phyloP scores from a whole-genome alignment of 805 yeast species.

The Hanseniaspora lachancei region DNA sequence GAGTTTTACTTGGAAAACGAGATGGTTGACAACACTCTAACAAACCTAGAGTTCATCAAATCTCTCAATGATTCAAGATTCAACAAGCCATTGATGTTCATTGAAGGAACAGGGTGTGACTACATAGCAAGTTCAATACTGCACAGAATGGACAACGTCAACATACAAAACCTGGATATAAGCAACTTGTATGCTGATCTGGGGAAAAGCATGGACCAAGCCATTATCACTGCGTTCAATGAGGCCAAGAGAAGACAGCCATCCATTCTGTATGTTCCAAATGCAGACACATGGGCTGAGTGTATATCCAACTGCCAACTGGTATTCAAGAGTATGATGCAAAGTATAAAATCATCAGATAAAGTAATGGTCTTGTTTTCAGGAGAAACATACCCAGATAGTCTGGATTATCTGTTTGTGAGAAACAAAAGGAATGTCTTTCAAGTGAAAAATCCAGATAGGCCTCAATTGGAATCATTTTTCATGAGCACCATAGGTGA shows the following conservation, averaged over 20 bases:
- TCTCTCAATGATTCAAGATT: slow-evolving; percentile 45
- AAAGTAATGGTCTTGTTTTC: slow-evolving; percentile 44
- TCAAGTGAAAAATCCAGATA: slow-evolving; percentile 37
- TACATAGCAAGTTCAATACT: slow-evolving; percentile 72
- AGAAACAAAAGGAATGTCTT: slow-evolving; percentile 32
- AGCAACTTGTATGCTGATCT: slow-evolving; percentile 66
- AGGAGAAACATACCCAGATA: slow-evolving; percentile 45
- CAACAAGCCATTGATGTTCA: slow-evolving; percentile 71
- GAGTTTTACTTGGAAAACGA: slow-evolving; percentile 27
- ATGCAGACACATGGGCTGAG: slow-evolving; percentile 66
- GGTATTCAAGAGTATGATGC: slow-evolving; percentile 40
- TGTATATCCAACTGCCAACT: slow-evolving; percentile 56
- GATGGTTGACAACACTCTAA: slow-evolving; percentile 37
- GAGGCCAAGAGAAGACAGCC: slow-evolving; percentile 89
- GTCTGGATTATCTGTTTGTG: slow-evolving; percentile 38
- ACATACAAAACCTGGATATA: slow-evolving; percentile 74
- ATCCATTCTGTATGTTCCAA: slow-evolving; percentile 70
- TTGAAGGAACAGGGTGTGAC: slow-evolving; percentile 72
- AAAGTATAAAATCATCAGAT: slow-evolving; percentile 59
- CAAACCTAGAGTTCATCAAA: slow-evolving; percentile 47
- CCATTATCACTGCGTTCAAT: slow-evolving; percentile 65
- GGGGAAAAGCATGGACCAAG: slow-evolving; percentile 68
- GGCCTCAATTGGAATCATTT: slow-evolving; percentile 39
- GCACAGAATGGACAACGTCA: slow-evolving; percentile 75
- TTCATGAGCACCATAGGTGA: slow-evolving; percentile 39